Conservation (phyloP, 2,329 filamentous ascomycete species). For the Ilyonectria destructans region DNA sequence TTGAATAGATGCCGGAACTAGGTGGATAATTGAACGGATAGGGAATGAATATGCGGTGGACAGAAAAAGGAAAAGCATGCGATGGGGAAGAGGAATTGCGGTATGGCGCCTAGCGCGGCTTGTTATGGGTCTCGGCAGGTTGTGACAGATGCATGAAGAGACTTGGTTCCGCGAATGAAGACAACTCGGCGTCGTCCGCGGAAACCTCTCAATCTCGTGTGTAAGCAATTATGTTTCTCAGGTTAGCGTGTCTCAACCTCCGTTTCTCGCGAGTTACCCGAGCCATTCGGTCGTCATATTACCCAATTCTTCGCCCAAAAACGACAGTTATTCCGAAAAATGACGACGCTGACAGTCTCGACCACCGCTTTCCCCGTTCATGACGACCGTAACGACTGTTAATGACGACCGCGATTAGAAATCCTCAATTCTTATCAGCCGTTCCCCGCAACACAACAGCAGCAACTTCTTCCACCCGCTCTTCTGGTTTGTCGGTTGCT, state of each 20-base stretch:
- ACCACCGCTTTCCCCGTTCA: constrained; percentile 1
- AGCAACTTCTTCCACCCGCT: background rate
- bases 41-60: background rate
- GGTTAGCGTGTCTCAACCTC: background rate
- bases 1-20: background rate
- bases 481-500: background rate
- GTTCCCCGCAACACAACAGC: background rate
- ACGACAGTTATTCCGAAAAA: constrained; percentile 10
- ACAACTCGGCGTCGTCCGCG: background rate
- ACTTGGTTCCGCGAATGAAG: background rate
- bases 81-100: background rate
- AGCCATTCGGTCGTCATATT: constrained; percentile 19
- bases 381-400: constrained; percentile 12
- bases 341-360: constrained; percentile 29
- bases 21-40: constrained; percentile 7
- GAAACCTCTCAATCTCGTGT: too few relatives aligned
- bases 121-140: background rate
- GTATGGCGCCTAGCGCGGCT: background rate
- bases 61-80: background rate
- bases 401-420: constrained; percentile 27
- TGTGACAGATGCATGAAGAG: background rate
- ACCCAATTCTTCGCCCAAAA: background rate
- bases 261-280: background rate
- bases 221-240: background rate
- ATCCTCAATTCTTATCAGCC: background rate